Conservation (phyloP, 345 rosid species). For the Camelina sativa region DNA sequence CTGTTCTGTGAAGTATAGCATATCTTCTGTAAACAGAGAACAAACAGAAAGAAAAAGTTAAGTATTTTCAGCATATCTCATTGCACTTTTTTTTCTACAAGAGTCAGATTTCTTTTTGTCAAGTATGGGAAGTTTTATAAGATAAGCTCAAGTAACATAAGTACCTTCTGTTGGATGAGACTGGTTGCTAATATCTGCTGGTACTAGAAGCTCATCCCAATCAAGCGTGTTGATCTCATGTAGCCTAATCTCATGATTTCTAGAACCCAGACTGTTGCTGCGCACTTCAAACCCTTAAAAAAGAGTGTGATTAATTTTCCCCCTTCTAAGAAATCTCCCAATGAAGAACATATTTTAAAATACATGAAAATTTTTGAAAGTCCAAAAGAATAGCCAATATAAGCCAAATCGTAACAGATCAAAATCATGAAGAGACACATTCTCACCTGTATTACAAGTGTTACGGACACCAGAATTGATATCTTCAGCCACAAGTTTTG, state of each 20-base stretch:
- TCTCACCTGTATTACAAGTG: conserved; percentile 49
- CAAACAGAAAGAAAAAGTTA: conserved; percentile 11
- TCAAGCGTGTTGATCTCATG: conserved; percentile 95
- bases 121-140: not conserved
- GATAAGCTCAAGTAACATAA: conserved; percentile 9
- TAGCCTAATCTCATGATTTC: conserved; percentile 74
- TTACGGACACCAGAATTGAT: conserved; percentile 68
- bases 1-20: conserved; percentile 52
- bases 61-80: conserved; percentile 18
- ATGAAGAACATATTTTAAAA: conserved; percentile 12
- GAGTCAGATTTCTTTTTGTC: not conserved
- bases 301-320: conserved; percentile 24
- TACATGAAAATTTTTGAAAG: not conserved
- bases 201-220: conserved; percentile 90
- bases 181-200: conserved; percentile 53
- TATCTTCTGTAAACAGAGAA: conserved; percentile 53
- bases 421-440: conserved; percentile 43
- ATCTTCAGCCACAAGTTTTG: conserved; percentile 62
- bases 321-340: not conserved
- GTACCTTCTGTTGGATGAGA: conserved; percentile 58
- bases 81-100: not conserved
- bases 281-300: conserved; percentile 53
- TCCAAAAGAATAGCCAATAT: conserved; percentile 9
- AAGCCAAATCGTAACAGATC: not conserved
- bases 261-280: conserved; percentile 51